These are phyloP conservation scores for Ceratocystis alfenasii DNA, from an alignment of 2,329 filamentous ascomycete species.

Conservation along the genomic window DNA sequence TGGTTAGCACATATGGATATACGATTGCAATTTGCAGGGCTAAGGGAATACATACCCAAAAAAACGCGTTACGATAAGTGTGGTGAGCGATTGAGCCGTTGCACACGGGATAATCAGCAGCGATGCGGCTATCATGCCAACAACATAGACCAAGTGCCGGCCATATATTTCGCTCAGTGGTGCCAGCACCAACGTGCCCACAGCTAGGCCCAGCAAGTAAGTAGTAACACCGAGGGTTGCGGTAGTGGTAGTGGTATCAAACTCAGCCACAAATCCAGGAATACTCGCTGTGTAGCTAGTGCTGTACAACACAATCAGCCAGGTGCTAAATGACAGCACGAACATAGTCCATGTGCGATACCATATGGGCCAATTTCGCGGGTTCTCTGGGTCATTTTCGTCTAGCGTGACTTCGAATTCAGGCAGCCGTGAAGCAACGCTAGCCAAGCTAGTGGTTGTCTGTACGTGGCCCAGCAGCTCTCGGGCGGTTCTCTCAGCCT, in stretches of 20 bases:
- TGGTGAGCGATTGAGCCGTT: constrained; percentile 52
- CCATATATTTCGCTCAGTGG: constrained; percentile 63
- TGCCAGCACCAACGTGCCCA: constrained; percentile 60
- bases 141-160: constrained; percentile 55
- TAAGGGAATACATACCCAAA: constrained; percentile 43
- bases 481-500: constrained; percentile 31
- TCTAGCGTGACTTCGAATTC: constrained; percentile 65
- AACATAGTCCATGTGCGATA: constrained; percentile 35
- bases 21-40: too few species aligned
- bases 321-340: constrained; percentile 37
- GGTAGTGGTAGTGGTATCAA: constrained; percentile 46
- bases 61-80: constrained; percentile 61
- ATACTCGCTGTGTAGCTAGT: constrained; percentile 68
- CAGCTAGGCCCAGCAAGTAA: constrained; percentile 63
- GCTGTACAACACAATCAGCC: constrained; percentile 55
- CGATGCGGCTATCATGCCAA: constrained; percentile 51
- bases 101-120: constrained; percentile 61
- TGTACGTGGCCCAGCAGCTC: constrained; percentile 37
- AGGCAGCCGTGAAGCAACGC: constrained; percentile 36
- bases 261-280: constrained; percentile 56
- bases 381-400: constrained; percentile 50
- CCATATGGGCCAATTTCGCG: constrained; percentile 53
- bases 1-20: constrained; percentile 20
- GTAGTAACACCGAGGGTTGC: constrained; percentile 66
- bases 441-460: constrained; percentile 34